Evolutionary conservation across 495 filamentous ascomycete species (phyloP).

Genomic region (Hyphodiscus hymeniophilus): DNA sequence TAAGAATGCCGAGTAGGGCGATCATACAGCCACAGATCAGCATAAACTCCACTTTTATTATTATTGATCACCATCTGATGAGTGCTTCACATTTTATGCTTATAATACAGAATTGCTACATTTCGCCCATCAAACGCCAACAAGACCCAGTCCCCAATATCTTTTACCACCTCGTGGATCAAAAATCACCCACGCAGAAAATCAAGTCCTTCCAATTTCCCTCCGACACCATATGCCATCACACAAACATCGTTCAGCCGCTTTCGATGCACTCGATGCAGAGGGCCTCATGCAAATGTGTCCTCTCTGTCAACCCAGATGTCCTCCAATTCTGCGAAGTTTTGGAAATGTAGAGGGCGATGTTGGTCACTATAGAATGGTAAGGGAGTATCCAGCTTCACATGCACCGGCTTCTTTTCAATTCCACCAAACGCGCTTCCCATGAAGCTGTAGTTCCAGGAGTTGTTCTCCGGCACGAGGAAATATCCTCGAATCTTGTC

Average conservation of each 20-base stretch:
- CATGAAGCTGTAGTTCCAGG: slow-evolving; percentile 99
- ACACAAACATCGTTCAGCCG: neutral
- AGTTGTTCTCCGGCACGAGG: slow-evolving; percentile 80
- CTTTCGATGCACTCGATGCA: neutral
- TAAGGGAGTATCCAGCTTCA: slow-evolving; percentile 87
- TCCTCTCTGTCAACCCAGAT: slow-evolving; percentile 81
- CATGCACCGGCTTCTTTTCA: slow-evolving; percentile 83
- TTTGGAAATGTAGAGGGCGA: slow-evolving; percentile 88
- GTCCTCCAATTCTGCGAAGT: slow-evolving; percentile 86
- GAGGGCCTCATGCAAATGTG: slow-evolving; percentile 59
- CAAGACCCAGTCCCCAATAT: neutral
- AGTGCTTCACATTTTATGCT: no score
- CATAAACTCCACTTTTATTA: no score
- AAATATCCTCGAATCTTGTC: slow-evolving; percentile 93
- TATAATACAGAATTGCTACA: neutral
- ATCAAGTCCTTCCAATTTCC: slow-evolving; percentile 3
- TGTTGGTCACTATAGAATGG: slow-evolving; percentile 92
- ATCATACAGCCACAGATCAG: no score
- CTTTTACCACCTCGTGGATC: no score
- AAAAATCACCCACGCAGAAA: slow-evolving; percentile 1
- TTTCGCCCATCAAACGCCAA: neutral
- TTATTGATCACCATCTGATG: no score
- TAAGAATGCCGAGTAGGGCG: no score
- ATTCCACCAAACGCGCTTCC: slow-evolving; percentile 75
- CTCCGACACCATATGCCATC: neutral